These are phyloP conservation scores for Podospora anserina DNA, from an alignment of 495 filamentous ascomycete species.

Conservation along the genomic window DNA sequence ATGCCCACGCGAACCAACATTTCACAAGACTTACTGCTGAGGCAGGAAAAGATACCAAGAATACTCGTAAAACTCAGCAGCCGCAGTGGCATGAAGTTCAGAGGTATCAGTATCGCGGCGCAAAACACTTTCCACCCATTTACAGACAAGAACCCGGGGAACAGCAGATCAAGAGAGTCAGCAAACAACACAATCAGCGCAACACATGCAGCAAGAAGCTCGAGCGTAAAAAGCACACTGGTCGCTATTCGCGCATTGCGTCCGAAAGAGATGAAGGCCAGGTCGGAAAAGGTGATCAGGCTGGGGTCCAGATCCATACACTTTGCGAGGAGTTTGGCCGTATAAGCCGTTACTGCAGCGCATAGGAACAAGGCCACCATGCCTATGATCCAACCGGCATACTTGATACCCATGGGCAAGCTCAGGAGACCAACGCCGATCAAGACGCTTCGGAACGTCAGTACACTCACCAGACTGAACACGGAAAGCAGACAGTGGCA, in stretches of 20 bases:
- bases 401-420: constrained; percentile 83
- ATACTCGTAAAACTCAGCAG: constrained; percentile 87
- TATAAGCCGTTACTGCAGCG: constrained; percentile 76
- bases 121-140: constrained; percentile 85
- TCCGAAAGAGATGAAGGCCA: constrained; percentile 93
- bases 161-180: constrained; percentile 76
- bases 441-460: constrained; percentile 53
- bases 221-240: constrained; percentile 81
- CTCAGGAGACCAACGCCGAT: constrained; percentile 89
- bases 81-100: constrained; percentile 82
- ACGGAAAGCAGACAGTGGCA: background rate
- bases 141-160: constrained; percentile 65
- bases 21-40: constrained; percentile 63
- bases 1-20: no score
- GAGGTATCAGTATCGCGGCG: constrained; percentile 72
- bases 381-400: constrained; percentile 88
- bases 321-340: constrained; percentile 78
- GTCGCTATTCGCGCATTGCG: constrained; percentile 72
- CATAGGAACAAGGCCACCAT: constrained; percentile 69
- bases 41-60: constrained; percentile 81
- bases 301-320: constrained; percentile 78
- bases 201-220: constrained; percentile 84
- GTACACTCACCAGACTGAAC: background rate
- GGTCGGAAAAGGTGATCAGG: constrained; percentile 84
- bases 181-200: constrained; percentile 92